Base-by-base conservation (phyloP, 208 protist species). In the Endotrypanum monterogeii region DNA sequence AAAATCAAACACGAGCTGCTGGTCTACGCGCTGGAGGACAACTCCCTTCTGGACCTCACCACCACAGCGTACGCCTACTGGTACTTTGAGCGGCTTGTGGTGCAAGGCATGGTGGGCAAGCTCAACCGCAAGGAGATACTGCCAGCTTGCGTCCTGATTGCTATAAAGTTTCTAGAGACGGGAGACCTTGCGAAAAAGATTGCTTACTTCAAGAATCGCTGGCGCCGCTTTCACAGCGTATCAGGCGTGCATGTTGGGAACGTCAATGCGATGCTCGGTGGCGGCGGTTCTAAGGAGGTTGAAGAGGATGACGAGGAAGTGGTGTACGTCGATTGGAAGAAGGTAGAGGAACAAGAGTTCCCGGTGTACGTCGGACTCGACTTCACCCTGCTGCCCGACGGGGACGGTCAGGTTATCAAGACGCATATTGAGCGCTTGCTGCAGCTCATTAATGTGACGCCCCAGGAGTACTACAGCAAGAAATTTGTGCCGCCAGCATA, bases 61-160 rank as follows among this genome's bases (percentile, higher is more conserved):
- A 94, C 91, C 16, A 75, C 88, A 39, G 89, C 91, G 20, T 82
- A 94, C 71, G 91, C 89, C n/a, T 93, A 94, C 75, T 96, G 91
- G 89, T 96, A 96, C 78, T 92, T 94, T 77, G 91, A 96, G 80
- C 83, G 91, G 9, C 83, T 96, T 46, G 80, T 94, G 39, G 80
- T 86, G 74, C 86, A 84, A 52, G 89, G 89, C 20, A 94, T 94
- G 89, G 91, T 96, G 58, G 82, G 86, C 35, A 94, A 94, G 69
- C 78, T 79, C 39, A 96, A 96, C 66, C 85, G 89, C n/a, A 89
- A 89, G 73, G 73, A 91, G 18, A 88, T 89, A 23, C 67, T 90
- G 58, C 89, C 91, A 6, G 82, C 80, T 8, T 94, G 89, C 67
- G 79, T 94, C 61, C 73, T 94, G 65, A 75, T 96, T 28, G 91